These are phyloP conservation scores for Chlorella sorokiniana DNA, from an alignment of 139 green algal species.

Conservation along the genomic window DNA sequence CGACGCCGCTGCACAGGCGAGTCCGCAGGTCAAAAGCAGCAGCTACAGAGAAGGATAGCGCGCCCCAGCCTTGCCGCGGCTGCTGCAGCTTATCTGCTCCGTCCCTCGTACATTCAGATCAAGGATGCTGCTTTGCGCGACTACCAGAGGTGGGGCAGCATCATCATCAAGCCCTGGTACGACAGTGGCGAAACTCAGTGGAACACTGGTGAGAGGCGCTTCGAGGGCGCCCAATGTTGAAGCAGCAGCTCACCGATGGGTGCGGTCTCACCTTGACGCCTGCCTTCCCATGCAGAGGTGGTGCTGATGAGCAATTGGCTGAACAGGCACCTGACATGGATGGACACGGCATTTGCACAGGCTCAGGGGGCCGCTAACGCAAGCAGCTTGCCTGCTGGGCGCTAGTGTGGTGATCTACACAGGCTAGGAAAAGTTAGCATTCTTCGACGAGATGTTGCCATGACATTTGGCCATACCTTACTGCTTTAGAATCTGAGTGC, in stretches of 20 bases:
- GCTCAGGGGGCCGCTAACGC: background rate
- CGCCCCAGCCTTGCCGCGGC: background rate
- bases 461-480: no score
- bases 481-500: no score
- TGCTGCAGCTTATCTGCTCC: background rate
- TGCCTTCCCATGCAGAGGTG: background rate
- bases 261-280: background rate
- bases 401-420: no score
- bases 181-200: background rate
- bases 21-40: no score
- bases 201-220: constrained; percentile 3
- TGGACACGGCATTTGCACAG: constrained; percentile 32
- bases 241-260: background rate
- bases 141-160: constrained; percentile 4
- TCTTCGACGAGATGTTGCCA: no score
- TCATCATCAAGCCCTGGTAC: constrained; percentile 28
- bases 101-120: background rate
- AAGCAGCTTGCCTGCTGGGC: background rate
- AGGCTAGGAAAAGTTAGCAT: no score
- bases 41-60: no score
- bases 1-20: background rate
- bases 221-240: background rate
- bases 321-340: constrained; percentile 33
- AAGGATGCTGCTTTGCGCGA: constrained; percentile 15
- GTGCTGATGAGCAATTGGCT: constrained; percentile 28